These are phyloP conservation scores for Hyaloscypha finlandica DNA, from an alignment of 495 filamentous ascomycete species.

Conservation along the genomic window DNA sequence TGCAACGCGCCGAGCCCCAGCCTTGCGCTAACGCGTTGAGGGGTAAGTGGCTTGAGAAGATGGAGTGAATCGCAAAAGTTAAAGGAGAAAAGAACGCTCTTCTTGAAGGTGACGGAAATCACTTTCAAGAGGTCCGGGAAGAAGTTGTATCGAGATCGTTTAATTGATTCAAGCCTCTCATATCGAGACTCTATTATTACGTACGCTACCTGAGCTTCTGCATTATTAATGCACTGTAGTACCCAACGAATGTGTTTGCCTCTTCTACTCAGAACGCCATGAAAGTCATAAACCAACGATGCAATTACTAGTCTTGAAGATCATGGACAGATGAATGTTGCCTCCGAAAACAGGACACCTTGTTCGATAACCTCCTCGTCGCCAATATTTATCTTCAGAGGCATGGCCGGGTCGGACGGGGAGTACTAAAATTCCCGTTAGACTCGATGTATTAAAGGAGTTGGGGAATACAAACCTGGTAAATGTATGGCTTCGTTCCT, in stretches of 20 bases:
- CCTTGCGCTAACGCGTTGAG: background rate
- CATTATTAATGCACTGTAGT: slow-evolving; percentile 15
- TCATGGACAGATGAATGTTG: slow-evolving; percentile 76
- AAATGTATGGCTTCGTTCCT: slow-evolving; percentile 95
- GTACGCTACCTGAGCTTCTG: slow-evolving; percentile 3
- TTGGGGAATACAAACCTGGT: slow-evolving; percentile 64
- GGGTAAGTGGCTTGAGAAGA: background rate
- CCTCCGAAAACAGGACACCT: slow-evolving; percentile 78
- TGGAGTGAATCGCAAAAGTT: background rate
- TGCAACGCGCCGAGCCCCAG: background rate
- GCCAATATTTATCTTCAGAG: slow-evolving; percentile 80
- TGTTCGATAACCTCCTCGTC: slow-evolving; percentile 75
- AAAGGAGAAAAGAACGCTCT: background rate
- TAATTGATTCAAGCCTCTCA: slow-evolving; percentile 31
- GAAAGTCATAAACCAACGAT: slow-evolving; percentile 23
- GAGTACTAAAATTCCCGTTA: slow-evolving; percentile 57
- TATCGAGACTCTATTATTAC: slow-evolving; percentile 31
- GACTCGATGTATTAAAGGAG: slow-evolving; percentile 13
- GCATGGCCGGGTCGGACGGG: slow-evolving; percentile 54
- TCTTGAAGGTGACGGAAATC: background rate
- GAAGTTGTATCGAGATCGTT: slow-evolving; percentile 2
- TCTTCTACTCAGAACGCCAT: slow-evolving; percentile 29
- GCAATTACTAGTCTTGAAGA: slow-evolving; percentile 9
- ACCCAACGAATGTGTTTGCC: slow-evolving; percentile 35
- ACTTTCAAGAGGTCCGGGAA: background rate